phyloP scores from a whole-genome alignment of 1,284 basidiomycete species.

The Ceratobasidium sp. region DNA sequence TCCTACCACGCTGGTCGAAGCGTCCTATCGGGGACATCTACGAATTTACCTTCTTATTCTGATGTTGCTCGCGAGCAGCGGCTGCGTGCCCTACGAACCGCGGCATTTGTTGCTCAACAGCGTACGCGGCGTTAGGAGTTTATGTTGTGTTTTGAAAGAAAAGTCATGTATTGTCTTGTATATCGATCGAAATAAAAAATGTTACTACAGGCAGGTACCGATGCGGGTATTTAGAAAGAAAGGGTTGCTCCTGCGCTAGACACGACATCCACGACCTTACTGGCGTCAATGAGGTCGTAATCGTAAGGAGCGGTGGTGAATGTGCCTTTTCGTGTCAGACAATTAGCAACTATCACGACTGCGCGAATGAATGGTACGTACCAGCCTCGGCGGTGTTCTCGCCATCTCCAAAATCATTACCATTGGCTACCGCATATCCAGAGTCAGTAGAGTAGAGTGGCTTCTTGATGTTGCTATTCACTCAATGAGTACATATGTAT shows the following conservation, averaged over 20 bases:
- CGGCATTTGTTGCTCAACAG: no score
- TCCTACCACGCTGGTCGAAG: no score
- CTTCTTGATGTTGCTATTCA: slow-evolving; percentile 1
- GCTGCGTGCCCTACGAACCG: no score
- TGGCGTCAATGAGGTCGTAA: background rate
- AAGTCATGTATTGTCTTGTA: no score
- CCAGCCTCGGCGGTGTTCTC: background rate
- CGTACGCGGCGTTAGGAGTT: no score
- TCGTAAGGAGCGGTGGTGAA: background rate
- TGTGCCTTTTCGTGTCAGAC: background rate
- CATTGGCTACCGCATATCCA: slow-evolving; percentile 4
- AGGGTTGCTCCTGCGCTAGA: background rate
- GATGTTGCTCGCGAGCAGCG: no score
- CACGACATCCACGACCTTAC: background rate
- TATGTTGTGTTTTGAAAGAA: no score
- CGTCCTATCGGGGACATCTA: no score
- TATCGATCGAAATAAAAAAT: no score
- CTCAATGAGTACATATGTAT: background rate
- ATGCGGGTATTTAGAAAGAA: background rate
- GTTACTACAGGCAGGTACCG: no score
- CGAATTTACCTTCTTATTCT: no score
- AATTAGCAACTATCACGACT: background rate
- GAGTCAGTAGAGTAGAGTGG: slow-evolving; percentile 13
- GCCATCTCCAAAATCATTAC: slow-evolving; percentile 5
- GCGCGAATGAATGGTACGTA: background rate